Conservation (phyloP, 2,329 filamentous ascomycete genomes). For the Epichloe aotearoae region DNA sequence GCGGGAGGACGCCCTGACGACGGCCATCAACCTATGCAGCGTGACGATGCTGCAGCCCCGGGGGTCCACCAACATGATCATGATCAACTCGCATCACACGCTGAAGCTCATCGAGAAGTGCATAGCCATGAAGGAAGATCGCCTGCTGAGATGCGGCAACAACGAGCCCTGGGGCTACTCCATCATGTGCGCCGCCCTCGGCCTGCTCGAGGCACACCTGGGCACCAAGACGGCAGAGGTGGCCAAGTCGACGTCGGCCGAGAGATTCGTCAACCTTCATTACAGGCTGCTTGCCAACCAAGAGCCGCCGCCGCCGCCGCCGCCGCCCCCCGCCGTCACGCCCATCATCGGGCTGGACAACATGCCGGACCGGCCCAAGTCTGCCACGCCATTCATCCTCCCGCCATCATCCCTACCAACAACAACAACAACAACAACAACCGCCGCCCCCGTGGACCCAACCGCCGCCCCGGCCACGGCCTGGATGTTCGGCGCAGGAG, state of each 20-base stretch:
- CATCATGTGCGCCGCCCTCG: slow-evolving; percentile 48
- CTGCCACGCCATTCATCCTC: slow-evolving; percentile 28
- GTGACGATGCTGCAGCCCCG: slow-evolving; percentile 47
- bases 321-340: not conserved
- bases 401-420: slow-evolving; percentile 18
- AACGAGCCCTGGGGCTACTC: slow-evolving; percentile 52
- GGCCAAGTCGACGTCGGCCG: slow-evolving; percentile 45
- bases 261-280: slow-evolving; percentile 46
- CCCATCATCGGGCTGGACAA: slow-evolving; percentile 15
- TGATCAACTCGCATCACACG: slow-evolving; percentile 47
- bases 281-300: slow-evolving; percentile 43
- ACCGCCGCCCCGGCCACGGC: slow-evolving; percentile 17
- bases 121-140: slow-evolving; percentile 46
- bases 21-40: slow-evolving; percentile 47
- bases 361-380: slow-evolving; percentile 26
- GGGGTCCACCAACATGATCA: slow-evolving; percentile 47
- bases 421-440: not conserved
- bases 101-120: slow-evolving; percentile 49
- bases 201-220: slow-evolving; percentile 45
- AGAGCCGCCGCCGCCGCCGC: slow-evolving; percentile 23
- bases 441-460: slow-evolving; percentile 22
- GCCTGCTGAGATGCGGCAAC: slow-evolving; percentile 47
- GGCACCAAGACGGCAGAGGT: slow-evolving; percentile 42
- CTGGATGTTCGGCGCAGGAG: slow-evolving; percentile 21
- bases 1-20: slow-evolving; percentile 45